Evolutionary conservation across 768 basidiomycete genomes (phyloP).

Genomic region (Clavaria fumosa): DNA sequence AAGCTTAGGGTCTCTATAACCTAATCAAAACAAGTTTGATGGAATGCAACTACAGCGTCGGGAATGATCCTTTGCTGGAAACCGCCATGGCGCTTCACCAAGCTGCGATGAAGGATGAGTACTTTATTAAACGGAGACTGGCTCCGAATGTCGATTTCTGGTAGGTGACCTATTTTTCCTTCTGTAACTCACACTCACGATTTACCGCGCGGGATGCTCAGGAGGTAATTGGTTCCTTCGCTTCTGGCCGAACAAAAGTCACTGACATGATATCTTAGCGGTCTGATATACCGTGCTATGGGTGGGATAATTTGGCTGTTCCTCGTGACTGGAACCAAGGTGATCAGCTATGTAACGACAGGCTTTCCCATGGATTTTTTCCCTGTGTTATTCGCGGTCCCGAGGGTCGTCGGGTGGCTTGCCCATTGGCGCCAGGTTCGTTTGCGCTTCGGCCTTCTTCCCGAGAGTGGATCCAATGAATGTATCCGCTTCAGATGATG

Average conservation of each 20-base stretch:
- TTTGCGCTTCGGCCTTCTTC: too few relatives aligned
- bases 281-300: conserved; percentile 86
- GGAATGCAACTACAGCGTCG: conserved; percentile 38
- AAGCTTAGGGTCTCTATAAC: not conserved
- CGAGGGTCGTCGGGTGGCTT: conserved; percentile 85
- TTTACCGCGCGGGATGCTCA: too few relatives aligned
- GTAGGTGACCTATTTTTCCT: conserved; percentile 25
- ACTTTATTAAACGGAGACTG: conserved; percentile 66
- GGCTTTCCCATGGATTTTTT: conserved; percentile 92
- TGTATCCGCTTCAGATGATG: conserved; percentile 65
- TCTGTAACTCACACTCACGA: conserved; percentile 9
- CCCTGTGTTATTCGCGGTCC: conserved; percentile 86
- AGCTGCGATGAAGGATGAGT: conserved; percentile 81
- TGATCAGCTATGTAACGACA: conserved; percentile 13
- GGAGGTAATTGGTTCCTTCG: conserved; percentile 33
- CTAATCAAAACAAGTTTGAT: not conserved
- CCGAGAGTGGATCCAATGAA: too few relatives aligned
- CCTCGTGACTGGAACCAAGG: conserved; percentile 9
- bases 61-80: conserved; percentile 69
- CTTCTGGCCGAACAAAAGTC: conserved; percentile 5
- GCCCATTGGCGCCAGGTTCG: conserved; percentile 83
- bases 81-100: conserved; percentile 84
- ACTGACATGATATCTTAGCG: conserved; percentile 27
- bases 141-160: conserved; percentile 91
- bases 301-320: conserved; percentile 26